Evolutionary conservation across 306 rosid genomes (phyloP).

Genomic region (Mucuna pruriens): DNA sequence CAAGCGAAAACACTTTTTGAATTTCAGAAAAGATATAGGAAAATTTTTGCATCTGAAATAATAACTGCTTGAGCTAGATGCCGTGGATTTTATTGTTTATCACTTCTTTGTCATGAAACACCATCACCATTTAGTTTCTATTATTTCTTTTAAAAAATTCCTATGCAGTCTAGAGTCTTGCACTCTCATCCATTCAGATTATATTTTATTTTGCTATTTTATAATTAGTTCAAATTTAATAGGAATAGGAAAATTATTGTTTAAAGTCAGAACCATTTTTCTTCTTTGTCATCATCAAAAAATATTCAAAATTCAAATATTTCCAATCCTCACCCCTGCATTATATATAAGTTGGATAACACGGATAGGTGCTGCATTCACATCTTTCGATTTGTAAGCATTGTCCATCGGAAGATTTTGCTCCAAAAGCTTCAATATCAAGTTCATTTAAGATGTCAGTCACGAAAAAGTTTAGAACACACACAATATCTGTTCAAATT

Average conservation of each 20-base stretch:
- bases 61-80: conserved; percentile 26
- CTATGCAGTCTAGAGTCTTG: too few relatives aligned
- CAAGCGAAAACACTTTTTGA: neutral
- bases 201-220: neutral
- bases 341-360: conserved; percentile 89
- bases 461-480: too few relatives aligned
- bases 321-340: conserved; percentile 75
- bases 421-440: conserved; percentile 72
- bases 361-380: conserved; percentile 87
- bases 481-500: neutral
- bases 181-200: neutral
- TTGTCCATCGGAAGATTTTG: conserved; percentile 90
- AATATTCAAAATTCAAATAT: conserved; percentile 23
- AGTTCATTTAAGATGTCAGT: conserved; percentile 19
- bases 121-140: too few relatives aligned
- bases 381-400: conserved; percentile 84
- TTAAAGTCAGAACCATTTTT: neutral
- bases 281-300: too few relatives aligned
- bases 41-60: conserved; percentile 11
- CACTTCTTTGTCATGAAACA: too few relatives aligned
- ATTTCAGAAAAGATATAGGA: neutral
- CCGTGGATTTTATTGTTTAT: conserved; percentile 17
- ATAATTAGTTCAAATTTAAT: conserved; percentile 8
- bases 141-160: too few relatives aligned
- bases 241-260: neutral